These are phyloP conservation scores for Catunica adiposa DNA, from an alignment of 2,329 filamentous ascomycete species.

Conservation along the genomic window DNA sequence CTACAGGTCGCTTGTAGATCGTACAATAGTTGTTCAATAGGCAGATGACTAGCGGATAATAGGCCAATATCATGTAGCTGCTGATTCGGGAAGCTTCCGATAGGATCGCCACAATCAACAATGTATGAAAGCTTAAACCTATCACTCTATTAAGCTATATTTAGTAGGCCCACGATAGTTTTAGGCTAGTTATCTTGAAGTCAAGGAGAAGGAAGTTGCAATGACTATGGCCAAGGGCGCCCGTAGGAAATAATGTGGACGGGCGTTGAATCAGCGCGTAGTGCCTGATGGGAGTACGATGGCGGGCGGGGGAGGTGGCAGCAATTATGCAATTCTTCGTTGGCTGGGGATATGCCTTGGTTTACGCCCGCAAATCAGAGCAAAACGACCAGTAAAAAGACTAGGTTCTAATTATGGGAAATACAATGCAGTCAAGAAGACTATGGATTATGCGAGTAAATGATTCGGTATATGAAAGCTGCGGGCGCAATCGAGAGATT, in stretches of 20 bases:
- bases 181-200: not conserved
- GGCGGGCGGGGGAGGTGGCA: not conserved
- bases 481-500: constrained; percentile 8
- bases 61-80: not conserved
- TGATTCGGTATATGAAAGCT: not conserved
- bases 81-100: not conserved
- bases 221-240: not conserved
- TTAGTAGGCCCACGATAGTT: not conserved
- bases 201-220: not conserved
- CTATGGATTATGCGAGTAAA: no score
- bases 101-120: not conserved
- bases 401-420: not conserved
- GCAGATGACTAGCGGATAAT: not conserved
- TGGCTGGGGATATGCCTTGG: not conserved
- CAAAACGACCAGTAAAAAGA: not conserved
- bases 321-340: not conserved
- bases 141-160: not conserved
- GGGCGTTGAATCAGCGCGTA: not conserved
- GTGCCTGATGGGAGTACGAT: not conserved
- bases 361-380: constrained; percentile 9
- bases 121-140: not conserved
- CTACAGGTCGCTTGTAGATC: not conserved
- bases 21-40: not conserved
- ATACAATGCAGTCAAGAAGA: not conserved
- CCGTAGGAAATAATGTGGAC: not conserved